These are phyloP conservation scores for Candida silvatica DNA, from an alignment of 805 yeast species.

Conservation along the genomic window DNA sequence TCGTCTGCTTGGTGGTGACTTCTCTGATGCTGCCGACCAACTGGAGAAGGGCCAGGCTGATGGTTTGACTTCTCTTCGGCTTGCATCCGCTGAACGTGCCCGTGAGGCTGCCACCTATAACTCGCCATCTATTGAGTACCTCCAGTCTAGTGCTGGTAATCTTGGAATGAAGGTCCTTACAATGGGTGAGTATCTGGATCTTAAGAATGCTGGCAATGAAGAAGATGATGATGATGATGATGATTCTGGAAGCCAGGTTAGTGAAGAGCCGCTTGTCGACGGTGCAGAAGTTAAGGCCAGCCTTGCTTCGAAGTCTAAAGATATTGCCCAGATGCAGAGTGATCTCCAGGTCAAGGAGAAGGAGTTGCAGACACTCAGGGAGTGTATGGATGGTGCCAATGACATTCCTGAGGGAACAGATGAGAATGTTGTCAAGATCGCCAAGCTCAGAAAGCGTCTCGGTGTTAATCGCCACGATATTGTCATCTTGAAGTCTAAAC, in stretches of 20 bases:
- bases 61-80: background rate
- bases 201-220: background rate
- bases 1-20: background rate
- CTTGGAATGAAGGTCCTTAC: slow-evolving; percentile 6
- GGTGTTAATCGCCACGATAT: slow-evolving; percentile 1
- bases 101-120: slow-evolving; percentile 4
- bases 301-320: background rate
- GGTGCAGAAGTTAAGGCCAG: background rate
- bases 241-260: background rate
- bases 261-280: slow-evolving; percentile 1
- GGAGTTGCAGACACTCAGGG: background rate
- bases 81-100: background rate
- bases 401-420: background rate
- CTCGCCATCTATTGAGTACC: slow-evolving; percentile 20
- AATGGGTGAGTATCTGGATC: slow-evolving; percentile 1
- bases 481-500: background rate
- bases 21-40: background rate
- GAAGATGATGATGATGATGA: background rate
- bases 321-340: background rate
- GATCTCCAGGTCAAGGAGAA: background rate
- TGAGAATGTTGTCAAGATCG: slow-evolving; percentile 2
- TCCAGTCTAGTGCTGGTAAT: slow-evolving; percentile 4
- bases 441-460: slow-evolving; percentile 1
- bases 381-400: background rate
- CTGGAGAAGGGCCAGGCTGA: slow-evolving; percentile 4